A percentile compares a stretch with the other conserved stretches of the same genome.
These are phyloP conservation scores for Hebeloma cylindrosporum DNA, from an alignment of 768 basidiomycete species.

Conservation along the genomic window DNA sequence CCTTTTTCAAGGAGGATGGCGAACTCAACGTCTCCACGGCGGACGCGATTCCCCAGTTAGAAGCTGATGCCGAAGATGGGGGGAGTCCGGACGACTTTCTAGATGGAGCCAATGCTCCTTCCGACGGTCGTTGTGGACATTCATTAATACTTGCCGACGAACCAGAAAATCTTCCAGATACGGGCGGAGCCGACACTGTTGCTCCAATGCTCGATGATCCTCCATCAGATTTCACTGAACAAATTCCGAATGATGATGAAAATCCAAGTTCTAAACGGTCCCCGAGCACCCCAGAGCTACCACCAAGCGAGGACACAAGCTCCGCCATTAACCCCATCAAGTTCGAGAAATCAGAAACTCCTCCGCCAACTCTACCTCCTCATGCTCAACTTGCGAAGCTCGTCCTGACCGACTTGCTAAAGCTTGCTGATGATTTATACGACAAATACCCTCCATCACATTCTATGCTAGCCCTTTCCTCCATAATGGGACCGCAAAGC, in stretches of 20 bases:
- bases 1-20: conserved; percentile 19
- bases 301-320: background rate
- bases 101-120: background rate
- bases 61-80: background rate
- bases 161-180: background rate
- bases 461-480: conserved; percentile 48
- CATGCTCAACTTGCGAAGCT: conserved; percentile 24
- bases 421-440: conserved; percentile 58
- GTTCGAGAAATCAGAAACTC: conserved; percentile 3
- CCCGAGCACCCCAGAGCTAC: conserved; percentile 1
- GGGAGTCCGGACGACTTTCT: background rate
- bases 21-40: background rate
- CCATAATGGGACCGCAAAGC: conserved; percentile 78
- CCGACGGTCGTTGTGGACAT: no score
- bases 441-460: conserved; percentile 59
- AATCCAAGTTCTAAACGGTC: background rate
- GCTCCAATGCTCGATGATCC: no score
- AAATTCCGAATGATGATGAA: background rate
- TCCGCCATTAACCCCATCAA: background rate
- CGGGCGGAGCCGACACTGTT: no score
- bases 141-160: background rate
- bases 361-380: background rate
- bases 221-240: background rate
- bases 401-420: conserved; percentile 51
- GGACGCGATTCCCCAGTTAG: background rate